Evolutionary conservation across 768 basidiomycete species (phyloP).

Genomic region (Rhizopogon salebrosus): DNA sequence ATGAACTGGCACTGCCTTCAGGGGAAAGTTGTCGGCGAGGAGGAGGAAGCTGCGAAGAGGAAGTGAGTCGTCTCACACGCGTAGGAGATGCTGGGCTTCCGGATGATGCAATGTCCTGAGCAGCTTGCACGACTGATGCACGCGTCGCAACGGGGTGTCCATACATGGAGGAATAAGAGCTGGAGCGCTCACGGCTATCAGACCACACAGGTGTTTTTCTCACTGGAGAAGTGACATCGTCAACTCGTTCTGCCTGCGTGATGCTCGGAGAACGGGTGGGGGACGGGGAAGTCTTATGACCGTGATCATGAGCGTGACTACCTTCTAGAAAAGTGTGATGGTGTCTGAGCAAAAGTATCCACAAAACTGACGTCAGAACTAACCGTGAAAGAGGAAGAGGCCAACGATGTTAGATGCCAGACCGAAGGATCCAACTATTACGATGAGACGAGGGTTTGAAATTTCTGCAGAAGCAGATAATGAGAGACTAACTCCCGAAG

Average conservation of each 20-base stretch:
- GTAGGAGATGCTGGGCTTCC: conserved; percentile 3
- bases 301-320: conserved; percentile 56
- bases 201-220: conserved; percentile 18
- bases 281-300: conserved; percentile 34
- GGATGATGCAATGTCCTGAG: conserved; percentile 66
- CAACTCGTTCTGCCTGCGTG: conserved; percentile 8
- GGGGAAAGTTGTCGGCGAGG: background rate
- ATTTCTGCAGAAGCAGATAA: conserved; percentile 53
- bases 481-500: background rate
- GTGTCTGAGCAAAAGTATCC: conserved; percentile 6
- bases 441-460: conserved; percentile 80
- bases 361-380: conserved; percentile 15
- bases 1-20: background rate
- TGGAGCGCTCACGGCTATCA: conserved; percentile 28
- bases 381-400: conserved; percentile 92
- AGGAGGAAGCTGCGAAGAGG: conserved; percentile 22
- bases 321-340: conserved; percentile 44
- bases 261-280: conserved; percentile 37
- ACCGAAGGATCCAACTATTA: conserved; percentile 86
- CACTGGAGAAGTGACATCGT: conserved; percentile 25
- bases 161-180: conserved; percentile 59
- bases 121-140: conserved; percentile 73
- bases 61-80: conserved; percentile 5
- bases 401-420: conserved; percentile 91
- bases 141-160: conserved; percentile 71